These are phyloP conservation scores for Talaromyces atroroseus DNA, from an alignment of 2,329 filamentous ascomycete genomes.

Conservation along the genomic window DNA sequence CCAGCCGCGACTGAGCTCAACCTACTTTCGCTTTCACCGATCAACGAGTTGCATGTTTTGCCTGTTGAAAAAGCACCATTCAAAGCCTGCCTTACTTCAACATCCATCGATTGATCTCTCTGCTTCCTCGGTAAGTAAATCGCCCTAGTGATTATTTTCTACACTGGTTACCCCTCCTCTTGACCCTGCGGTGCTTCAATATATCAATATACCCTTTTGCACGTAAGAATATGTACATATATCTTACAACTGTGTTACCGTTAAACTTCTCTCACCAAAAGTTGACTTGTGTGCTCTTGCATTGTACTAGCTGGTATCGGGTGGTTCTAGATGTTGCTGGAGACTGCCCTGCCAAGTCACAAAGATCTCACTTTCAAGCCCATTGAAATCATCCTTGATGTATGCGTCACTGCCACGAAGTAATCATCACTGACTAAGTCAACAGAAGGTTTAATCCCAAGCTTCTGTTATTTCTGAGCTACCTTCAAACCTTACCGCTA, in stretches of 20 bases:
- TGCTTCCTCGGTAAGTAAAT: neutral
- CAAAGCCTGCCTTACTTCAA: neutral
- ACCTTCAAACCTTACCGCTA: constrained; percentile 7
- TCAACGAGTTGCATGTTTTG: neutral
- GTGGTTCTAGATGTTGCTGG: neutral
- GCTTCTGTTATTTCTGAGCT: constrained; percentile 3
- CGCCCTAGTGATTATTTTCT: neutral
- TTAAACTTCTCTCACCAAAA: neutral
- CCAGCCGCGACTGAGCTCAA: neutral
- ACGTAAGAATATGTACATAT: neutral
- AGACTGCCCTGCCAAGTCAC: neutral
- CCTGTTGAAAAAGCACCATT: neutral
- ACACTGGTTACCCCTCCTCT: neutral
- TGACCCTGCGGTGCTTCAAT: neutral
- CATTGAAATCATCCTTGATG: neutral
- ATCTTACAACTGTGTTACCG: neutral
- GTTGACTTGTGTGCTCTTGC: neutral
- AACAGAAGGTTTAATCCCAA: constrained; percentile 5
- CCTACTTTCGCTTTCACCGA: neutral
- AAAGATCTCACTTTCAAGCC: neutral
- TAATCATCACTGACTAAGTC: neutral
- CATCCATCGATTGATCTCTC: neutral
- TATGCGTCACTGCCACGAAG: neutral
- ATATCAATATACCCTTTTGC: neutral
- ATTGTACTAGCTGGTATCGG: neutral